These are phyloP conservation scores for Saccharum hybrid DNA, from an alignment of 202 grass and related monocot genomes.

Conservation along the genomic window DNA sequence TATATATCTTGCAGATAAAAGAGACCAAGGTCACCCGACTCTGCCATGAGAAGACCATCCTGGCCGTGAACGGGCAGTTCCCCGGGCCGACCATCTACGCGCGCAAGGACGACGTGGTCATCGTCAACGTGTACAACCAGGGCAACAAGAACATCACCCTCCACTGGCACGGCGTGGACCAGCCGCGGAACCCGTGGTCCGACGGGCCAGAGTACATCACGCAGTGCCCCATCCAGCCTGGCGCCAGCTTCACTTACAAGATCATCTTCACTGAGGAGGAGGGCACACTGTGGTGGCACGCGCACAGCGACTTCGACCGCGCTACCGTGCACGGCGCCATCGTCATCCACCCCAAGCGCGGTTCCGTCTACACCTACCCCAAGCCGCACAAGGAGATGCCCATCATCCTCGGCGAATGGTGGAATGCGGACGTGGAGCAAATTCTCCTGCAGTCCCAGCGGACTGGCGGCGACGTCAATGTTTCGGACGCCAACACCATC, in stretches of 20 bases:
- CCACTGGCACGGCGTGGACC: slow-evolving; percentile 68
- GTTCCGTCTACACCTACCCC: slow-evolving; percentile 45
- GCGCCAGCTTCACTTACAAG: slow-evolving; percentile 57
- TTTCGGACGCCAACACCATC: slow-evolving; percentile 68
- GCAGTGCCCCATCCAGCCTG: slow-evolving; percentile 65
- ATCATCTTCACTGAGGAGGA: slow-evolving; percentile 58
- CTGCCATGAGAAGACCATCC: slow-evolving; percentile 52
- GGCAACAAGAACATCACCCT: slow-evolving; percentile 63
- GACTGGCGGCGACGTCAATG: not conserved
- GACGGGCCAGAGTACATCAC: slow-evolving; percentile 72
- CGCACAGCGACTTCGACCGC: slow-evolving; percentile 63
- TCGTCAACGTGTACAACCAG: slow-evolving; percentile 31
- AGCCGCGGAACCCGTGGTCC: slow-evolving; percentile 64
- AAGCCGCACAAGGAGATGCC: slow-evolving; percentile 63
- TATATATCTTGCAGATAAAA: slow-evolving; percentile 46
- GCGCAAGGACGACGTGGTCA: not conserved
- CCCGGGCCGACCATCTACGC: slow-evolving; percentile 67
- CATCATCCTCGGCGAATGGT: slow-evolving; percentile 72
- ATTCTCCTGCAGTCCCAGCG: no score
- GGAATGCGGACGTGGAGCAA: slow-evolving; percentile 42
- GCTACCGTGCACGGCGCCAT: slow-evolving; percentile 61
- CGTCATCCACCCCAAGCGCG: slow-evolving; percentile 50
- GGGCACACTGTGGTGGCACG: slow-evolving; percentile 80
- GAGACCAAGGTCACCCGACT: slow-evolving; percentile 53
- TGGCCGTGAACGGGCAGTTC: slow-evolving; percentile 62